Percentiles rank a stretch among this genome's conserved stretches.
These are phyloP conservation scores for Ogataea methanolica DNA, from an alignment of 805 yeast genomes.

Conservation along the genomic window DNA sequence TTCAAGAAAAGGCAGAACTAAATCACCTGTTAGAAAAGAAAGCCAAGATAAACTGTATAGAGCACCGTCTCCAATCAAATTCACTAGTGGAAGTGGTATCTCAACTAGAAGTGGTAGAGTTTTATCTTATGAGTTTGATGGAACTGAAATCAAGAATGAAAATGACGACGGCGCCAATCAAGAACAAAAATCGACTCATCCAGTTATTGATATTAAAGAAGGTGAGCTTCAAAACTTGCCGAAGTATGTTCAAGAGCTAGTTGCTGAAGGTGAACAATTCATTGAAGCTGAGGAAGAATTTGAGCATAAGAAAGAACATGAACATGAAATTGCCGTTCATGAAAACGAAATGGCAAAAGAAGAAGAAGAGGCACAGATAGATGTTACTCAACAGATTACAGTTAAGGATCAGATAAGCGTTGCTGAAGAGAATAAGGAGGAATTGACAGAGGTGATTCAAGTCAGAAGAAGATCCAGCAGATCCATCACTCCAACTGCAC, in stretches of 20 bases:
- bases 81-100: constrained; percentile 20
- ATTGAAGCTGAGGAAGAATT: constrained; percentile 18
- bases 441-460: background rate
- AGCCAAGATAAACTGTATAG: constrained; percentile 13
- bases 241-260: constrained; percentile 18
- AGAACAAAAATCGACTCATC: background rate
- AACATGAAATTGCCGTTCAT: constrained; percentile 4
- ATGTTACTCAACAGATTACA: background rate
- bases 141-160: constrained; percentile 2
- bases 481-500: background rate
- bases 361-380: constrained; percentile 2
- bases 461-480: background rate
- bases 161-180: background rate
- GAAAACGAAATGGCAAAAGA: constrained; percentile 4
- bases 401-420: background rate
- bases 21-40: constrained; percentile 24
- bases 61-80: constrained; percentile 19
- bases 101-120: constrained; percentile 27
- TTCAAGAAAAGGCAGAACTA: constrained; percentile 14
- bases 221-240: constrained; percentile 14
- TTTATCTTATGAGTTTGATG: constrained; percentile 26
- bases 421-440: background rate
- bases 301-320: constrained; percentile 3
- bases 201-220: constrained; percentile 4
- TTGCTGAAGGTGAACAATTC: constrained; percentile 27